These are phyloP conservation scores for Mycena belliarum DNA, from an alignment of 768 basidiomycete genomes.

Conservation along the genomic window DNA sequence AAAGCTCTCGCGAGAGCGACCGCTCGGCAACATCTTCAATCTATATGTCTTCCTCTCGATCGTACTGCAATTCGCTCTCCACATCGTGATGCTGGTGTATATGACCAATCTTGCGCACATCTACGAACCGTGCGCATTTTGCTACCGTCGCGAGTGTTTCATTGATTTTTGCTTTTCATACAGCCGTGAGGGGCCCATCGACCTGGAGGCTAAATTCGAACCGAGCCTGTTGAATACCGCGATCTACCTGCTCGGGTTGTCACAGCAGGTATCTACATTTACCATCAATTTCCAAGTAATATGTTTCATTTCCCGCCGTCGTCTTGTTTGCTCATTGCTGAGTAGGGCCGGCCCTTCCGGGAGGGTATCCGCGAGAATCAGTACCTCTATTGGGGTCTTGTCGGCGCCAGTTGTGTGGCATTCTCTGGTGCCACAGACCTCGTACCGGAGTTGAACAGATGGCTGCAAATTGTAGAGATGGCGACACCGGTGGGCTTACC, in stretches of 20 bases:
- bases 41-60: constrained; percentile 93
- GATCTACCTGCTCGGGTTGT: constrained; percentile 92
- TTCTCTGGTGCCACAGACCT: constrained; percentile 94
- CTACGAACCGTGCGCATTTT: constrained; percentile 68
- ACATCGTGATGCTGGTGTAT: constrained; percentile 88
- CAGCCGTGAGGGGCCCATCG: constrained; percentile 68
- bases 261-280: constrained; percentile 98
- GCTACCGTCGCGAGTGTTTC: background rate
- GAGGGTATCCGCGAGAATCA: constrained; percentile 96
- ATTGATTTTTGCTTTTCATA: background rate
- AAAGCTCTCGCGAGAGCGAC: constrained; percentile 90
- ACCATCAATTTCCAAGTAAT: constrained; percentile 93
- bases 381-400: constrained; percentile 89
- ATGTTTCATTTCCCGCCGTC: no score
- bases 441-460: constrained; percentile 91
- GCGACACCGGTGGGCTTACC: constrained; percentile 55
- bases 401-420: constrained; percentile 88
- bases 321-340: background rate
- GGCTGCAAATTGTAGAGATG: constrained; percentile 98
- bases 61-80: constrained; percentile 89
- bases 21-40: constrained; percentile 95
- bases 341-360: constrained; percentile 93
- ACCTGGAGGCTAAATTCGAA: constrained; percentile 95
- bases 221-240: constrained; percentile 94
- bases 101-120: constrained; percentile 84